A percentile compares a stretch with the other conserved stretches of the same genome.
Evolutionary conservation across 1,284 basidiomycete species (phyloP).

Genomic region (Uromyces viciae-fabae): DNA sequence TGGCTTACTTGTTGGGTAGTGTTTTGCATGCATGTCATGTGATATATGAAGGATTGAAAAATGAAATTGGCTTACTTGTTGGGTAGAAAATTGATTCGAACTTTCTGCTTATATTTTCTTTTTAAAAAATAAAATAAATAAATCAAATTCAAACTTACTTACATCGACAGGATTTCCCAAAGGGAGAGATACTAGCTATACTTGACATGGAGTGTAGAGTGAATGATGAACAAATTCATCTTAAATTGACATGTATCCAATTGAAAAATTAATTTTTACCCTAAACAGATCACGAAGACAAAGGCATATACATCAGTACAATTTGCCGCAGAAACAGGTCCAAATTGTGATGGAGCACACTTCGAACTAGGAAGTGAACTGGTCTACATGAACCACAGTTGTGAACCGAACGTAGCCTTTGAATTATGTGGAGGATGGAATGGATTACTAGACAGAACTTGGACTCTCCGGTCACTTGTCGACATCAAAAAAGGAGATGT

Average conservation of each 20-base stretch:
- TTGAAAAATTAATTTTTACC: neutral
- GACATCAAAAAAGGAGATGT: constrained; percentile 58
- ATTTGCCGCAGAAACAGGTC: constrained; percentile 54
- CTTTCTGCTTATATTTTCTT: neutral
- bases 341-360: constrained; percentile 54
- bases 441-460: constrained; percentile 57
- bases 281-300: neutral
- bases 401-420: constrained; percentile 63
- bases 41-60: neutral
- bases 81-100: neutral
- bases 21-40: neutral
- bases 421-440: constrained; percentile 55
- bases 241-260: neutral
- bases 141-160: neutral
- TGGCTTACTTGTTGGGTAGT: neutral
- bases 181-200: constrained; percentile 9
- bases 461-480: constrained; percentile 57
- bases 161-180: neutral
- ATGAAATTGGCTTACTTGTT: neutral
- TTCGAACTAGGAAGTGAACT: constrained; percentile 66
- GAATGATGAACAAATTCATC: neutral
- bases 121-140: neutral
- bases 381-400: constrained; percentile 67
- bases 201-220: constrained; percentile 23
- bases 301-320: constrained; percentile 32